Conservation (phyloP, 352 stramenopile genomes). For the Thraustotheca clavata region DNA sequence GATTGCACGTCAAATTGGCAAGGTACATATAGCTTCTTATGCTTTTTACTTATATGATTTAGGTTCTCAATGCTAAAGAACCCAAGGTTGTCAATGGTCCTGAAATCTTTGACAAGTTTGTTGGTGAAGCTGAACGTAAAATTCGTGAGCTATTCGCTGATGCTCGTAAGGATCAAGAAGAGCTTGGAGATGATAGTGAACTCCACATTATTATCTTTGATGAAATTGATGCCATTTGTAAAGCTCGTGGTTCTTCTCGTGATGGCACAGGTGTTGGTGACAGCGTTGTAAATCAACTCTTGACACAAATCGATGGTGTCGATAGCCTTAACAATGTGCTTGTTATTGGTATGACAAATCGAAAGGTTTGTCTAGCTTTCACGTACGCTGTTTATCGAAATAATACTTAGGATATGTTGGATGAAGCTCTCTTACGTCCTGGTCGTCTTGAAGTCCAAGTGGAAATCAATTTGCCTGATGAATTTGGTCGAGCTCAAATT, state of each 20-base stretch:
- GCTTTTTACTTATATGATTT: too few species aligned
- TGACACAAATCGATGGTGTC: conserved; percentile 99
- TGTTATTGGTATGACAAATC: conserved; percentile 99
- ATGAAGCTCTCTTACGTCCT: conserved; percentile 96
- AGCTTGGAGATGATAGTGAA: conserved; percentile 94
- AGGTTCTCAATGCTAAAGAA: conserved; percentile 93
- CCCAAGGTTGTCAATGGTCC: conserved; percentile 98
- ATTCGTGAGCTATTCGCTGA: conserved; percentile 98
- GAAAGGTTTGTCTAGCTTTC: conserved; percentile 79
- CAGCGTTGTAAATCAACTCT: conserved; percentile 98
- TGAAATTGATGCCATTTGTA: conserved; percentile 99
- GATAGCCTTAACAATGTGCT: conserved; percentile 99
- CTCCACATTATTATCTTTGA: conserved; percentile 99
- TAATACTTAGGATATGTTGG: conserved; percentile 67
- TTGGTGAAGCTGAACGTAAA: conserved; percentile 97
- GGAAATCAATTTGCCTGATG: conserved; percentile 98
- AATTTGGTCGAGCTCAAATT: conserved; percentile 94
- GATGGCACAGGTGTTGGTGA: conserved; percentile 95
- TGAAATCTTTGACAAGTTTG: conserved; percentile 99
- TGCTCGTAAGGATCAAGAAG: conserved; percentile 79
- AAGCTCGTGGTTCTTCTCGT: conserved; percentile 87
- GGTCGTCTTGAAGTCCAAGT: conserved; percentile 99
- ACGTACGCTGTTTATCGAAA: neutral
- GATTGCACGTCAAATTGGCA: conserved; percentile 97
- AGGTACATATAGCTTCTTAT: conserved; percentile 28